phyloP scores from a whole-genome alignment of 169 alveolate species.

The Cryptosporidium viatorum region DNA sequence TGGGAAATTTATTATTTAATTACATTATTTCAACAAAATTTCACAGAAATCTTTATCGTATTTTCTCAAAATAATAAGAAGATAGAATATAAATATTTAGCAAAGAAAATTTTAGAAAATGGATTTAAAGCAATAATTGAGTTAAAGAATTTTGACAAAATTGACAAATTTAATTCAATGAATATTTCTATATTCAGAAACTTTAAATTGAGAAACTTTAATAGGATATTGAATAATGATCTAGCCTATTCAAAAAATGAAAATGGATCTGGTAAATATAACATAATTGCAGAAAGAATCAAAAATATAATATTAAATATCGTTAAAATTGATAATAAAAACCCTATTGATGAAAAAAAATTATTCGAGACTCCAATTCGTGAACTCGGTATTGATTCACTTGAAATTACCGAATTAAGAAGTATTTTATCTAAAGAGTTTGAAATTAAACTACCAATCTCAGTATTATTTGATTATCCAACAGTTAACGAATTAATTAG shows the following conservation, averaged over 20 bases:
- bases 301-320: conserved; percentile 23
- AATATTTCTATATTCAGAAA: not conserved
- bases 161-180: not conserved
- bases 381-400: conserved; percentile 78
- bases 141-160: conserved; percentile 2
- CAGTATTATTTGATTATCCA: conserved; percentile 81
- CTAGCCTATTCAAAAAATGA: not conserved
- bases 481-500: conserved; percentile 78
- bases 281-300: not conserved
- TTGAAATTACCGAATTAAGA: conserved; percentile 78
- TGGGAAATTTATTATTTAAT: conserved; percentile 23
- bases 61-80: conserved; percentile 8
- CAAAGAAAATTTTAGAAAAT: conserved; percentile 11
- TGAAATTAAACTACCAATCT: conserved; percentile 77
- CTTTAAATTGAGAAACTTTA: not conserved
- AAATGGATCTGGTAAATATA: not conserved
- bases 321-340: not conserved
- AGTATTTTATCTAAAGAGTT: conserved; percentile 69
- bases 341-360: not conserved
- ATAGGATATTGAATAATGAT: not conserved
- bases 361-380: conserved; percentile 70
- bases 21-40: not conserved
- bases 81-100: conserved; percentile 2
- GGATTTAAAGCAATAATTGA: conserved; percentile 22
- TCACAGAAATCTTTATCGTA: not conserved